Base-by-base conservation (phyloP, 352 stramenopile species). In the Globisporangium megalacanthum region DNA sequence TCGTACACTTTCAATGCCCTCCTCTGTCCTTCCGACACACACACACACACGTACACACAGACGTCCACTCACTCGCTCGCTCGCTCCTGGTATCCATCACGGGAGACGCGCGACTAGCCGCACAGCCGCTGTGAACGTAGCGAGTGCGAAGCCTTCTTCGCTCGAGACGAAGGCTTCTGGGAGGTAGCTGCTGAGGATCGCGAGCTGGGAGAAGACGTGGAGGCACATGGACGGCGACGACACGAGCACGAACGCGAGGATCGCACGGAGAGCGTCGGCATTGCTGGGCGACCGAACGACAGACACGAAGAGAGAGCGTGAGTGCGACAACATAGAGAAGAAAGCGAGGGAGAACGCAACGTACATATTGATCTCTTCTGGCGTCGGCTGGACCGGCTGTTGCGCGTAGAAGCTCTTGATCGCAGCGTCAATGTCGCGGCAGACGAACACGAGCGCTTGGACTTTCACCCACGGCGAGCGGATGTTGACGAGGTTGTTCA, bases 381-480 rank as follows among this genome's bases (percentile, higher is more conserved):
- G 45, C 2, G 60, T 22, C 9, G 68, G 57, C 19, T 61, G 31
- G 2, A 47, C 58, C 25, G 49, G 45, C n/a, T 69, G 58, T 0
- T 56, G 20, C 0, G 68, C 61, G 59, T 83, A 87, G 47, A 66
- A 82, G 1, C 33, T 45, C 39, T 83, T 84, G 48, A 86, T 64
- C 8, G 63, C 66, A 3, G 47, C 52, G 51, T 86, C 73, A 13
- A 86, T 61, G 19, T 79, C 68, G n/a, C 54, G 53, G 56, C 77
- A 88, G 1, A 85, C 57, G 13, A 22, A 53, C 10, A 66, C 61
- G n/a, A 90, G 49, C n/a, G 75, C 57, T 37, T 73, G 61, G 17
- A 80, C 65, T 44, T 88, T 89, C 11, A 63, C 63, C 56, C 66
- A 86, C 20, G 79, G 79, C 13, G 79, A 87, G 39, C 79, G 75